phyloP scores from a whole-genome alignment of 2,329 filamentous ascomycete species.

The Aspergillus spinulosporus region DNA sequence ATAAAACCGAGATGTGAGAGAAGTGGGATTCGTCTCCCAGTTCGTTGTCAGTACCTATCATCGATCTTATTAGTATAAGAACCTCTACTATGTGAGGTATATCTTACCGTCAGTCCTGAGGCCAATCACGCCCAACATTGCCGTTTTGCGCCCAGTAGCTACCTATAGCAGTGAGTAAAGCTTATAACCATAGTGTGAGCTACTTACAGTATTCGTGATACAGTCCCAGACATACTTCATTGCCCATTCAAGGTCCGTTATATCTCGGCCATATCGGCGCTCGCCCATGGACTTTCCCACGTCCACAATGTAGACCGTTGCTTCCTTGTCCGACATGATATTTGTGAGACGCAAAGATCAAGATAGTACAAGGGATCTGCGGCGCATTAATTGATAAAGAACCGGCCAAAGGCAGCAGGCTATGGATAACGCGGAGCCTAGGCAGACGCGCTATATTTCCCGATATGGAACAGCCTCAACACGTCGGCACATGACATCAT shows the following conservation, averaged over 20 bases:
- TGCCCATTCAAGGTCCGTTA: conserved; percentile 83
- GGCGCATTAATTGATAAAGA: conserved; percentile 5
- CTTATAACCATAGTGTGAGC: conserved; percentile 2
- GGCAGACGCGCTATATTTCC: conserved; percentile 48
- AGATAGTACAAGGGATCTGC: background rate
- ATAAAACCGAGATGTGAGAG: conserved; percentile 74
- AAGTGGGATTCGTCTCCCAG: conserved; percentile 70
- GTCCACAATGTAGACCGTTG: conserved; percentile 88
- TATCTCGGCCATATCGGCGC: conserved; percentile 66
- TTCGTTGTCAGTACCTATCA: conserved; percentile 64
- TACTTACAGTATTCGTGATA: conserved; percentile 69
- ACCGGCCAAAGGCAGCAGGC: conserved; percentile 16
- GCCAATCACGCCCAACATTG: conserved; percentile 75
- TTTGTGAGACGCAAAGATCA: background rate
- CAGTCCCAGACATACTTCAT: conserved; percentile 96
- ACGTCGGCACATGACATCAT: conserved; percentile 45
- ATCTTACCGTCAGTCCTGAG: conserved; percentile 69
- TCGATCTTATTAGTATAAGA: conserved; percentile 13
- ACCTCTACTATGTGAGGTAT: background rate
- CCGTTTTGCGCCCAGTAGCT: conserved; percentile 70
- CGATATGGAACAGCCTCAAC: conserved; percentile 33
- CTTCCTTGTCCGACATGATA: conserved; percentile 88
- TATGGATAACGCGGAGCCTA: conserved; percentile 23
- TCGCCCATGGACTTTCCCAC: conserved; percentile 81
- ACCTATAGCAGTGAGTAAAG: conserved; percentile 41